Percentiles rank a stretch among this genome's conserved stretches.
Evolutionary conservation across 2,329 filamentous ascomycete genomes (phyloP).

Genomic region (Colletotrichum navitas): DNA sequence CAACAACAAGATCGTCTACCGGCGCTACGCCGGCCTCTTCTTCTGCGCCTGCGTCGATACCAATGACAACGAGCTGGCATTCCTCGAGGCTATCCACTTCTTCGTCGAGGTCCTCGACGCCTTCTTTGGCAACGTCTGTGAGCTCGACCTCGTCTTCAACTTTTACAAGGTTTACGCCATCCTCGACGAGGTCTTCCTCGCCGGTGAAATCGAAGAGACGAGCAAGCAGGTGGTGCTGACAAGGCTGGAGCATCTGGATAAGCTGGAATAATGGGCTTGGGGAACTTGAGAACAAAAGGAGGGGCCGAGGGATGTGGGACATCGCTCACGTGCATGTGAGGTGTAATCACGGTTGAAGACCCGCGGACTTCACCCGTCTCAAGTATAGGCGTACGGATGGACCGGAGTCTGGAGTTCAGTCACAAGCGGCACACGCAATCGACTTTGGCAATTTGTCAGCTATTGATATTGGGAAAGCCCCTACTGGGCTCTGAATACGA

Average conservation of each 20-base stretch:
- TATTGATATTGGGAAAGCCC: conserved; percentile 27
- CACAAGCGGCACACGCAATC: conserved; percentile 16
- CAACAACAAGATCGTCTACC: conserved; percentile 96
- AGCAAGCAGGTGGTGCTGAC: conserved; percentile 98
- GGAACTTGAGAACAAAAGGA: neutral
- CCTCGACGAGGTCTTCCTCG: conserved; percentile 96
- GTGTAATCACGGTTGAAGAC: neutral
- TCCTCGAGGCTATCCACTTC: conserved; percentile 98
- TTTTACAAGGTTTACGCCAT: conserved; percentile 96
- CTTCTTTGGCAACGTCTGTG: conserved; percentile 99
- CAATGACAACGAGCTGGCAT: conserved; percentile 98
- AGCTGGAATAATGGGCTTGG: conserved; percentile 76
- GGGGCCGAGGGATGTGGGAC: neutral
- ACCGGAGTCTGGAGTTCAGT: conserved; percentile 38
- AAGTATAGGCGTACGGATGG: conserved; percentile 29
- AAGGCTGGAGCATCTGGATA: conserved; percentile 93
- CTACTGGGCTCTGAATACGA: conserved; percentile 12
- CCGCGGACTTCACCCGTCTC: conserved; percentile 1
- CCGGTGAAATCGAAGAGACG: conserved; percentile 98
- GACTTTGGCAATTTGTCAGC: conserved; percentile 16
- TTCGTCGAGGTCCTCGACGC: conserved; percentile 98
- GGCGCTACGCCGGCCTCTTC: conserved; percentile 96
- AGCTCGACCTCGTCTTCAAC: conserved; percentile 90
- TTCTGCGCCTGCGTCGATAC: conserved; percentile 99
- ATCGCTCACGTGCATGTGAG: neutral